phyloP scores from a whole-genome alignment of 2,329 filamentous ascomycete genomes.

The Pseudopithomyces maydicus region DNA sequence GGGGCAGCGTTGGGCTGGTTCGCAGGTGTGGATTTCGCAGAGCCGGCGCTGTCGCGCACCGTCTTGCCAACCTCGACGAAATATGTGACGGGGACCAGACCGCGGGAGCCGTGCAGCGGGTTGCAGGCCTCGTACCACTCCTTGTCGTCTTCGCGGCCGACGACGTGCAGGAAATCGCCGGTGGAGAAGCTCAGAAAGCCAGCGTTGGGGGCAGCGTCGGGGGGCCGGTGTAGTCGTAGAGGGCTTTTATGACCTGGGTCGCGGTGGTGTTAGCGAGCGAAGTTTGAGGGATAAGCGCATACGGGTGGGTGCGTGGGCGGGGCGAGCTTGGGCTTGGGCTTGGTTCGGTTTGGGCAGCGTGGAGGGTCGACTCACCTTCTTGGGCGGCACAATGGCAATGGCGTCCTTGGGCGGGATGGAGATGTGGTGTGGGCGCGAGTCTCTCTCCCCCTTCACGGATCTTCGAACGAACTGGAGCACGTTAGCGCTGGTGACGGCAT shows the following conservation, averaged over 20 bases:
- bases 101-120: slow-evolving; percentile 83
- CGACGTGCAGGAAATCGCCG: slow-evolving; percentile 98
- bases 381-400: slow-evolving; percentile 86
- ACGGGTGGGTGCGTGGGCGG: slow-evolving; percentile 13
- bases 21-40: slow-evolving; percentile 48
- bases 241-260: slow-evolving; percentile 87
- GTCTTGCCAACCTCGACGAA: slow-evolving; percentile 93
- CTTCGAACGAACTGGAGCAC: slow-evolving; percentile 64
- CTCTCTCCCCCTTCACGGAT: slow-evolving; percentile 90
- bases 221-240: slow-evolving; percentile 98
- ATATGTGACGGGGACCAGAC: slow-evolving; percentile 90
- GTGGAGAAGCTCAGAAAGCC: slow-evolving; percentile 83
- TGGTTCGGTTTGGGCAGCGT: neutral
- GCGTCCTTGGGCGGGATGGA: slow-evolving; percentile 84
- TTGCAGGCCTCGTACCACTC: slow-evolving; percentile 99
- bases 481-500: slow-evolving; percentile 32
- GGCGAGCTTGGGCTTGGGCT: neutral
- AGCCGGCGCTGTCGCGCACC: slow-evolving; percentile 78
- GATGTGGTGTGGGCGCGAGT: slow-evolving; percentile 71
- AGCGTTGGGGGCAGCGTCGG: slow-evolving; percentile 62
- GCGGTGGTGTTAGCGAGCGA: slow-evolving; percentile 13
- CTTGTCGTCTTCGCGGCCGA: slow-evolving; percentile 88
- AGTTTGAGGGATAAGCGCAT: neutral
- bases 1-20: slow-evolving; percentile 60
- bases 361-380: slow-evolving; percentile 68